Percentiles rank a stretch among this genome's conserved stretches.
These are phyloP conservation scores for Bacterosira constricta DNA, from an alignment of 108 stramenopile genomes.

Conservation along the genomic window DNA sequence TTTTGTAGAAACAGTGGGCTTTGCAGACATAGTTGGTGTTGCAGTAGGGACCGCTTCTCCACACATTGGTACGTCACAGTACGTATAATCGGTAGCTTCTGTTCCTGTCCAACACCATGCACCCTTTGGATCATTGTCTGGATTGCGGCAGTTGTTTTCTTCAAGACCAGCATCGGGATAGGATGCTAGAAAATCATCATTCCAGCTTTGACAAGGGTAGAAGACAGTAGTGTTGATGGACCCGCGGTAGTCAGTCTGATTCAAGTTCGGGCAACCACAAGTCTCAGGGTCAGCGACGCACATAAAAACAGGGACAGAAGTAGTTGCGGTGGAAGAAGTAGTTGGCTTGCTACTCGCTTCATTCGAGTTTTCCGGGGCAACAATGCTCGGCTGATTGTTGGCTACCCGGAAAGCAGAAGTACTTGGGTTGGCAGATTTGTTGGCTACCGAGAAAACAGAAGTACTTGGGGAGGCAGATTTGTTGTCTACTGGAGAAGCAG, in stretches of 20 bases:
- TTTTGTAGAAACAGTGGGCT: background rate
- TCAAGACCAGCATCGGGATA: slow-evolving; percentile 11
- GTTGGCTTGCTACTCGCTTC: no score
- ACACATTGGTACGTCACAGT: slow-evolving; percentile 19
- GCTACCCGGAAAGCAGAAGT: no score
- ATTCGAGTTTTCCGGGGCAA: no score
- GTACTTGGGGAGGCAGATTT: no score
- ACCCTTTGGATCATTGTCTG: background rate
- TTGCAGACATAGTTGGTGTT: background rate
- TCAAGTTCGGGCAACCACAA: slow-evolving; percentile 9
- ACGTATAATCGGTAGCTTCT: background rate
- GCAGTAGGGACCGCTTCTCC: no score
- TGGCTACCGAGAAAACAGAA: no score
- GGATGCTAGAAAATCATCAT: background rate
- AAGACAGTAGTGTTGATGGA: slow-evolving; percentile 8
- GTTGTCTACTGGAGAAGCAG: no score
- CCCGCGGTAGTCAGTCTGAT: background rate
- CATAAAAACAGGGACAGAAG: background rate
- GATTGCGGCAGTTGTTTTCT: slow-evolving; percentile 11
- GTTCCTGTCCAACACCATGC: slow-evolving; percentile 10
- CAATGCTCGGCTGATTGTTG: no score
- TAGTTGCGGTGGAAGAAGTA: no score
- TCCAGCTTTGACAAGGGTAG: slow-evolving; percentile 5
- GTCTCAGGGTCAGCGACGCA: background rate
- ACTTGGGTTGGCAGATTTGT: no score